Percentiles rank a stretch among this genome's conserved stretches.
phyloP scores from a whole-genome alignment of 108 stramenopile genomes.

The Fistulifera solaris region DNA sequence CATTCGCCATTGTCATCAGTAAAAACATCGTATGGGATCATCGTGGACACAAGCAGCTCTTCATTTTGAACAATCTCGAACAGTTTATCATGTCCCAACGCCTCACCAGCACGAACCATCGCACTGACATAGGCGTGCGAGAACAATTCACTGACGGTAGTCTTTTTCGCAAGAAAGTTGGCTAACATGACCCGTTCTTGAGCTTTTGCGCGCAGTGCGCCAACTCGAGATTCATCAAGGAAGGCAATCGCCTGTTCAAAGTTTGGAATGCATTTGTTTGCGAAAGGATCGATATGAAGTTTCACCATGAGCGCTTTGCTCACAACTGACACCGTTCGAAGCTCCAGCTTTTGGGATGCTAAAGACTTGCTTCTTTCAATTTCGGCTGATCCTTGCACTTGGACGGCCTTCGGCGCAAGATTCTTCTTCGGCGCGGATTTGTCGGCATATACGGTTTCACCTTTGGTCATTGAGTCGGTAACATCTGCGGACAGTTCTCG shows the following conservation, averaged over 20 bases:
- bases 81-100: slow-evolving; percentile 68
- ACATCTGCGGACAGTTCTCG: slow-evolving; percentile 31
- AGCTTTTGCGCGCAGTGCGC: slow-evolving; percentile 54
- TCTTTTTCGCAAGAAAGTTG: slow-evolving; percentile 40
- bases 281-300: slow-evolving; percentile 18
- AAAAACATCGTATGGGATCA: slow-evolving; percentile 78
- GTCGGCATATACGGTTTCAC: not conserved
- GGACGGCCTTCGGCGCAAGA: slow-evolving; percentile 5
- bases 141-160: slow-evolving; percentile 72
- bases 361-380: not conserved
- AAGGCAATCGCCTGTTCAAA: slow-evolving; percentile 41
- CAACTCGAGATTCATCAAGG: slow-evolving; percentile 53
- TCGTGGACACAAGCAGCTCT: slow-evolving; percentile 49
- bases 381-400: not conserved
- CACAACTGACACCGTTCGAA: slow-evolving; percentile 34
- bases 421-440: slow-evolving; percentile 5
- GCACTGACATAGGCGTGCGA: slow-evolving; percentile 76
- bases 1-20: slow-evolving; percentile 61
- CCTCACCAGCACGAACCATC: slow-evolving; percentile 75
- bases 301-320: slow-evolving; percentile 39
- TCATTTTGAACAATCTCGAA: slow-evolving; percentile 75
- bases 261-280: slow-evolving; percentile 24
- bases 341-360: slow-evolving; percentile 6
- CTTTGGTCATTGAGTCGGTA: slow-evolving; percentile 6
- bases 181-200: slow-evolving; percentile 72